A percentile compares a stretch with the other conserved stretches of the same genome.
These are phyloP conservation scores for Artomyces pyxidatus DNA, from an alignment of 768 basidiomycete genomes.

Conservation along the genomic window DNA sequence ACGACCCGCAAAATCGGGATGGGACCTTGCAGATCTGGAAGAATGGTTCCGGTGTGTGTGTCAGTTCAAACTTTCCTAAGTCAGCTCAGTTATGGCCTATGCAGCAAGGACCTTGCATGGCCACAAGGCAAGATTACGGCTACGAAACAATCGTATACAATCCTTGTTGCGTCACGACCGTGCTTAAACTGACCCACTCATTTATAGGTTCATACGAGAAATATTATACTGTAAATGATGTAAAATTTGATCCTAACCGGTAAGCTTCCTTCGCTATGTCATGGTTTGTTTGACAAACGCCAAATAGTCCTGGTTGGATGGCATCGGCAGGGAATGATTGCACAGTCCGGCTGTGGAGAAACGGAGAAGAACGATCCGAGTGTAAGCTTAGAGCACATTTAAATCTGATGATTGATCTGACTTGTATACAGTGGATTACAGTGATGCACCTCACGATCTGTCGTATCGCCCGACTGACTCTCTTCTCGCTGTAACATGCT, in stretches of 20 bases:
- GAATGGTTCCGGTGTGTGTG: too few relatives aligned
- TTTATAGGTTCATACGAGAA: too few relatives aligned
- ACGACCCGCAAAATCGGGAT: constrained; percentile 6
- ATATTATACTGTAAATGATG: constrained; percentile 11
- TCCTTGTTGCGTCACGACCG: too few relatives aligned
- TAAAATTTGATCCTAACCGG: constrained; percentile 15
- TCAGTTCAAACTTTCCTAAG: not conserved
- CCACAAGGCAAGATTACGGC: not conserved
- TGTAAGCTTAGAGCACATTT: too few relatives aligned
- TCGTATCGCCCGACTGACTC: constrained; percentile 4
- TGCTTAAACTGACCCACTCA: too few relatives aligned
- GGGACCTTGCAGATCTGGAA: constrained; percentile 13
- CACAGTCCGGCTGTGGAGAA: constrained; percentile 10
- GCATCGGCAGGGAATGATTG: constrained; percentile 13
- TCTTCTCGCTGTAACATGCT: constrained; percentile 7
- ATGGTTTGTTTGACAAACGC: too few relatives aligned
- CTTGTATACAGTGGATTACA: not conserved
- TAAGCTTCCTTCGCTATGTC: too few relatives aligned
- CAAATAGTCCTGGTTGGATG: too few relatives aligned
- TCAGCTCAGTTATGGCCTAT: not conserved
- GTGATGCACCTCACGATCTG: not conserved
- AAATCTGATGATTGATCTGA: not conserved
- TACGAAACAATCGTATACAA: not conserved
- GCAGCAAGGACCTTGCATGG: constrained; percentile 9
- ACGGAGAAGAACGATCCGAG: constrained; percentile 1